Base-by-base conservation (phyloP, 805 yeast genomes). In the Nakazawaea siamensis region DNA sequence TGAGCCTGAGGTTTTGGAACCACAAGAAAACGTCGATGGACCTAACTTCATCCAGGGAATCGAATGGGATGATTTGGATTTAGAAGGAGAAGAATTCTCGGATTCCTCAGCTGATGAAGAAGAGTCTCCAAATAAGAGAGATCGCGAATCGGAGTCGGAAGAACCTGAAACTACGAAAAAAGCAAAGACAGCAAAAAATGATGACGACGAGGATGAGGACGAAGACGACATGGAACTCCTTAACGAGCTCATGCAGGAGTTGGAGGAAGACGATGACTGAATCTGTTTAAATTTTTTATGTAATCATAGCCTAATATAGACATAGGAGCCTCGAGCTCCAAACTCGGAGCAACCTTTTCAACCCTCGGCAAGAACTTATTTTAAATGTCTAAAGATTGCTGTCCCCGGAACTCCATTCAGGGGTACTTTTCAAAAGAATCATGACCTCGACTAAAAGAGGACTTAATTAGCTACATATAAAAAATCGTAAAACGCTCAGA, bases 31-130 rank as follows among this genome's bases (percentile, higher is more conserved):
- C 43, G 51, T 48, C 34, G 58, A 41, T 41, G 27, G 11, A 10
- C 27, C 33, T n/a, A 27, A 19, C 10, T 35, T 35, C 18, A 35
- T 35, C 6, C 34, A 35, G 33, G 70, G 59, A 25, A 51, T 66
- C 46, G 75, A 71, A 44, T 64, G 73, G 51, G 60, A 57, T 17
- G 79, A 73, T 23, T 73, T 76, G 9, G 74, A 70, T 37, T 72
- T 70, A 42, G 70, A 60, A 43, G 23, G 23, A 10, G 70, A 60
- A 43, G 76, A 71, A 36, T 73, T 73, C 46, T 53, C 57, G 43
- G 62, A 60, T 1, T 51, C 59, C 25, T 76, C 68, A 30, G 68
- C 68, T 40, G 76, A 50, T 11, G 55, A 50, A 14, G 23, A 20
- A 20, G 23, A 20, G 7, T 20, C 23, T 8, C 10, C 10, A 8